Evolutionary conservation across 148 eudicot genomes (phyloP).

Genomic region (Oxyria digyna): DNA sequence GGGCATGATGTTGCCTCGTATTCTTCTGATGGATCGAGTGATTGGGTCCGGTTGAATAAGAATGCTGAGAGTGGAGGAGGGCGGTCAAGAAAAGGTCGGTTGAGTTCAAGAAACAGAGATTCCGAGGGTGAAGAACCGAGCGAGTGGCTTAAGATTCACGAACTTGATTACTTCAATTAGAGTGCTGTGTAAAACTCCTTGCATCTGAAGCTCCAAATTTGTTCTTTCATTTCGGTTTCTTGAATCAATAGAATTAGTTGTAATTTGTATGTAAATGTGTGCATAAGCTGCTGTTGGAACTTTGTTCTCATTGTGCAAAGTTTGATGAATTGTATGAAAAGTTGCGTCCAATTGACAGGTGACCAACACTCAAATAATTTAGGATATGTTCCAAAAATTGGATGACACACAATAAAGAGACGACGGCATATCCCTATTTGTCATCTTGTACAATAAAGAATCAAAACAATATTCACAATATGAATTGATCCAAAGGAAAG

Average conservation of each 20-base stretch:
- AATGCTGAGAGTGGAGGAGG: conserved; percentile 12
- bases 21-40: conserved; percentile 35
- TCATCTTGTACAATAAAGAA: neutral
- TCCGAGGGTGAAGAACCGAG: conserved; percentile 59
- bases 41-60: conserved; percentile 41
- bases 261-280: neutral
- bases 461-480: neutral
- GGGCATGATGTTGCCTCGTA: conserved; percentile 17
- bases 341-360: neutral
- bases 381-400: neutral
- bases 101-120: conserved; percentile 28
- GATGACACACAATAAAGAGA: neutral
- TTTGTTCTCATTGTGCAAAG: neutral
- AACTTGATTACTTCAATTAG: conserved; percentile 34
- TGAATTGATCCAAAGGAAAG: neutral
- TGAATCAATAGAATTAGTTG: neutral
- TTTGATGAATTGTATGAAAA: neutral
- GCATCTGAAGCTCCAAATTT: conserved; percentile 12
- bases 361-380: neutral
- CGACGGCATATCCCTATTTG: neutral
- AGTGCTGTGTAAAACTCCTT: conserved; percentile 7
- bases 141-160: conserved; percentile 68
- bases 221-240: neutral
- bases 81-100: conserved; percentile 17
- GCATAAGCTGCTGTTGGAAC: neutral